Conservation (phyloP, 2,329 filamentous ascomycete genomes). For the Geosmithia putterillii region DNA sequence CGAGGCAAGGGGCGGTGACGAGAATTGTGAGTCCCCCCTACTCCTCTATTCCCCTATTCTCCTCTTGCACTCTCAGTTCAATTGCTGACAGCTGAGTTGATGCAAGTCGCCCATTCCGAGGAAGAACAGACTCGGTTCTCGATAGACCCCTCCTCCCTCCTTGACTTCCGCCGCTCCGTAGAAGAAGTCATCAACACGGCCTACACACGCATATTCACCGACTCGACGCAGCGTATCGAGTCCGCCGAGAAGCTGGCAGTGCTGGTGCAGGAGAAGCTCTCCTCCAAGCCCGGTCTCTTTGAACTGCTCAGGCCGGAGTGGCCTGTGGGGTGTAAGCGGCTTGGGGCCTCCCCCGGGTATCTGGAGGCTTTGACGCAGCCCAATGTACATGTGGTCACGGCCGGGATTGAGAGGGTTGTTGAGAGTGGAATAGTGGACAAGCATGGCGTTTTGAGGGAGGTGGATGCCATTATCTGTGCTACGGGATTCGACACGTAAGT, state of each 20-base stretch:
- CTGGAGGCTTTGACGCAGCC: neutral
- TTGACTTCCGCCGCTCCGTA: neutral
- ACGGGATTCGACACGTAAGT: constrained; percentile 22
- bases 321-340: neutral
- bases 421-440: constrained; percentile 14
- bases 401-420: constrained; percentile 21
- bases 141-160: neutral
- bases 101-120: neutral
- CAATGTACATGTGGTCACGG: constrained; percentile 2
- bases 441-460: constrained; percentile 13
- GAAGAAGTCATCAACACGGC: neutral
- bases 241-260: neutral
- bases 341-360: neutral
- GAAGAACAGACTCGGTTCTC: neutral
- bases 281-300: neutral
- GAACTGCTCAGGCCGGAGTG: neutral
- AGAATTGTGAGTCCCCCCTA: no score
- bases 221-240: neutral
- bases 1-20: no score
- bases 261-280: neutral
- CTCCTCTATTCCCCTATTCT: no score
- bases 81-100: no score
- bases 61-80: no score
- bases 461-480: constrained; percentile 22
- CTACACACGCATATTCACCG: neutral